Evolutionary conservation across 2,329 filamentous ascomycete species (phyloP).

Genomic region (Pseudonectria buxi): DNA sequence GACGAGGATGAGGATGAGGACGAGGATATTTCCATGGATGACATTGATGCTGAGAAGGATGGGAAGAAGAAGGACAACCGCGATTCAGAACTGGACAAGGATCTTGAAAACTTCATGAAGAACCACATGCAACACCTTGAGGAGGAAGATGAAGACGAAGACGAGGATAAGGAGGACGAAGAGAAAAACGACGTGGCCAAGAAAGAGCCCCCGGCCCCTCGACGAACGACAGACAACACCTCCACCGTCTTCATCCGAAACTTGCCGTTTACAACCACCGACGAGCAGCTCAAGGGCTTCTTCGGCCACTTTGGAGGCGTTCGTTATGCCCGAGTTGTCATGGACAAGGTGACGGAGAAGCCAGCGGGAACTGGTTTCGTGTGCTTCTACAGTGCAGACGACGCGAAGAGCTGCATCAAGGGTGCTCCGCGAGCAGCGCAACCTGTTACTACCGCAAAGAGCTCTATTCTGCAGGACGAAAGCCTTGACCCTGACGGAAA

Average conservation of each 20-base stretch:
- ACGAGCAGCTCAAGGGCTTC: slow-evolving; percentile 75
- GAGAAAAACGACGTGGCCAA: slow-evolving; percentile 34
- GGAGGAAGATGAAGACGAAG: slow-evolving; percentile 46
- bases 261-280: slow-evolving; percentile 79
- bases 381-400: slow-evolving; percentile 73
- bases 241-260: slow-evolving; percentile 90
- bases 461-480: slow-evolving; percentile 84
- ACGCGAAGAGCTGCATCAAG: slow-evolving; percentile 70
- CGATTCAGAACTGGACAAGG: slow-evolving; percentile 37
- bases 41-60: slow-evolving; percentile 23
- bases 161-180: slow-evolving; percentile 36
- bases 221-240: slow-evolving; percentile 46
- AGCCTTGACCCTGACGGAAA: slow-evolving; percentile 71
- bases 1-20: slow-evolving; percentile 25
- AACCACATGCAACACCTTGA: slow-evolving; percentile 52
- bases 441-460: slow-evolving; percentile 48
- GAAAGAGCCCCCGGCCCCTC: slow-evolving; percentile 19
- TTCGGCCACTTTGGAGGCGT: slow-evolving; percentile 85
- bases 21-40: slow-evolving; percentile 21
- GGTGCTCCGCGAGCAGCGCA: slow-evolving; percentile 58
- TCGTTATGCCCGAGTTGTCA: slow-evolving; percentile 84
- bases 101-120: slow-evolving; percentile 50
- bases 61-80: slow-evolving; percentile 28
- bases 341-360: slow-evolving; percentile 77
- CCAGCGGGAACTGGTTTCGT: slow-evolving; percentile 93